Conservation (phyloP, 495 filamentous ascomycete genomes). For the Tuber indicum region DNA sequence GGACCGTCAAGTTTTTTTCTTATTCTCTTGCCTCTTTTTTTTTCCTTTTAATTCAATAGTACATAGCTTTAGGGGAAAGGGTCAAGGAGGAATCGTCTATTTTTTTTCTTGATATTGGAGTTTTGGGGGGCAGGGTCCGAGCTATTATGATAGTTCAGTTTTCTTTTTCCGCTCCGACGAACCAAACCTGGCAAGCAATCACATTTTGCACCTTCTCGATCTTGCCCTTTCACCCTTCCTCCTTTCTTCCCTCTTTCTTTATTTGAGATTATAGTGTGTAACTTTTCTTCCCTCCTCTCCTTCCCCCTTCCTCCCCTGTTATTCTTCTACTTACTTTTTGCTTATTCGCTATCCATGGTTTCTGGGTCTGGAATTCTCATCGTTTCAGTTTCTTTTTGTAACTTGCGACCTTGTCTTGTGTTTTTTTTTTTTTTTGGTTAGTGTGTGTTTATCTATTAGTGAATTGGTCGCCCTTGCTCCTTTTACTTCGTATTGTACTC, state of each 20-base stretch:
- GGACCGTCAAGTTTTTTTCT: neutral
- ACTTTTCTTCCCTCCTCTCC: neutral
- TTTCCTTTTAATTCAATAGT: neutral
- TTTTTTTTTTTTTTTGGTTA: neutral
- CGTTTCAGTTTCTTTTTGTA: neutral
- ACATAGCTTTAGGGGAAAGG: neutral
- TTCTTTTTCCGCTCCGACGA: neutral
- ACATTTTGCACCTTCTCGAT: neutral
- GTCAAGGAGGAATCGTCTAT: neutral
- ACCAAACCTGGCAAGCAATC: neutral
- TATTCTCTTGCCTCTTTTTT: neutral
- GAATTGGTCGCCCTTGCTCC: neutral
- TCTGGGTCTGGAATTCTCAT: slow-evolving; percentile 5
- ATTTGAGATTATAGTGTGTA: neutral
- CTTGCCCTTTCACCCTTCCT: no score
- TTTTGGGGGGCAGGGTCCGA: neutral
- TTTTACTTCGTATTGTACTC: slow-evolving; percentile 3
- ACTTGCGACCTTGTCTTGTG: neutral
- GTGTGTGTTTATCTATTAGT: neutral
- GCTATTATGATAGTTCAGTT: neutral
- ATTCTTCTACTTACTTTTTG: neutral
- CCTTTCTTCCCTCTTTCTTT: neutral
- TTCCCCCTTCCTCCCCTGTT: no score
- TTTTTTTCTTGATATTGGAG: neutral
- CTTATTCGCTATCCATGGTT: neutral